These are phyloP conservation scores for Sambucus nigra DNA, from an alignment of 129 eudicot genomes.

Conservation along the genomic window DNA sequence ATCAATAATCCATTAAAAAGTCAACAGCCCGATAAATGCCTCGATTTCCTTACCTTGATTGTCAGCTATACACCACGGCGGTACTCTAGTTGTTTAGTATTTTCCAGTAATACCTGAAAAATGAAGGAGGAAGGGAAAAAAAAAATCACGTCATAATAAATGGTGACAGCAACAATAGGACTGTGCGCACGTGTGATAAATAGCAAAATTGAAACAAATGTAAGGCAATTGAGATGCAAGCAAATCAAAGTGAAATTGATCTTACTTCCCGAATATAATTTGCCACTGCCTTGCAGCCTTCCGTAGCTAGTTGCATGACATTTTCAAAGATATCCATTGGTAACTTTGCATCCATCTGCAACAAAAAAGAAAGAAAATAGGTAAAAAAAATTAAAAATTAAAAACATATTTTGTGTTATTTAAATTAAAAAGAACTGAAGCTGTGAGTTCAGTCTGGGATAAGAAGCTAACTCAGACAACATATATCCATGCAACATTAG, in stretches of 20 bases:
- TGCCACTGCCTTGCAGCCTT: slow-evolving; percentile 96
- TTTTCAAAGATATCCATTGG: slow-evolving; percentile 73
- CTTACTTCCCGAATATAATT: slow-evolving; percentile 78
- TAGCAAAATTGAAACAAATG: too few species aligned
- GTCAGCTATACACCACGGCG: slow-evolving; percentile 46
- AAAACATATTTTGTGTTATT: too few species aligned
- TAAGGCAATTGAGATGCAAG: background rate
- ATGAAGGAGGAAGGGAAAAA: too few species aligned
- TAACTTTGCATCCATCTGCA: slow-evolving; percentile 88
- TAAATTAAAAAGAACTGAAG: too few species aligned
- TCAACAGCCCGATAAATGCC: too few species aligned
- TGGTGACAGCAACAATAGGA: too few species aligned
- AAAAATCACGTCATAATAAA: slow-evolving; percentile 1
- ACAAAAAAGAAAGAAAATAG: too few species aligned
- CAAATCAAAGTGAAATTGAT: background rate
- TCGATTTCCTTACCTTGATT: background rate
- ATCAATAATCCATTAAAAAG: too few species aligned
- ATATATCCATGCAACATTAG: too few species aligned
- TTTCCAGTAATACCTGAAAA: slow-evolving; percentile 63
- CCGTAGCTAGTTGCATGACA: slow-evolving; percentile 83
- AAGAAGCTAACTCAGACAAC: too few species aligned
- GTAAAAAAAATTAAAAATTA: too few species aligned
- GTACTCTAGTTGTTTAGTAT: slow-evolving; percentile 75
- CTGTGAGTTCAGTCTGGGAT: too few species aligned
- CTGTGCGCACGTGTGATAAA: background rate